Base-by-base conservation (phyloP, 2,329 filamentous ascomycete species). In the Phaeosphaeriaceae sp. region DNA sequence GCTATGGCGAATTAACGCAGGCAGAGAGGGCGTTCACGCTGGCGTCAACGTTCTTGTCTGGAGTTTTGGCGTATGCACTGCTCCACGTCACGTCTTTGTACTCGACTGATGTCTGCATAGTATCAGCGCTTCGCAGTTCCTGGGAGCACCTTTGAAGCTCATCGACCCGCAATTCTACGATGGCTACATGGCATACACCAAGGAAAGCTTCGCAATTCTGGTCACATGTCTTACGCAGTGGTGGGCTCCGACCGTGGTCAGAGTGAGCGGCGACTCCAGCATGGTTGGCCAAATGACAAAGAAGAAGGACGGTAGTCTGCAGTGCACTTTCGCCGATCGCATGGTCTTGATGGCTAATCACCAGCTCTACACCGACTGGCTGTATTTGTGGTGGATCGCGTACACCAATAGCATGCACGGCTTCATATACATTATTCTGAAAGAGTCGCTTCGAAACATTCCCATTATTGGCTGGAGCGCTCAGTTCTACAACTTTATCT, bases 381-480 rank as follows among this genome's bases (percentile, higher is more conserved):
- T 96, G 9, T 96, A 96, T 74, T 85, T 96, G 7, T 96, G 92
- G 92, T 96, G 92, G 92, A 89, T 92, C 24, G 91, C 89, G n/a
- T 96, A 96, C 70, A 92, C 91, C 24, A 91, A 90, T 56, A 84
- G 85, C 53, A 92, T 92, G 86, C 91, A 95, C 69, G 92, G 93
- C 11, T 90, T 92, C 72, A 84, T 96, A 70, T 96, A 92, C 80
- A 96, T 96, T 74, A 94, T 96, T 69, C 81, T 96, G 52, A 96
- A 96, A 72, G 91, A 96, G 74, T 93, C 91, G 1, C 81, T 96
- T 61, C 93, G 91, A 75, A 89, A 88, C 66, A 88, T 96, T 17
- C 92, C 92, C 1, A 79, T 96, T 53, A 84, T 96, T 24, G 92
- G 92, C 1, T 88, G 87, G 73, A 91, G 91, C 17, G 93, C 93